Percentiles rank a stretch among this genome's conserved stretches.
phyloP scores from a whole-genome alignment of 768 basidiomycete genomes.

The Epithele typhae region DNA sequence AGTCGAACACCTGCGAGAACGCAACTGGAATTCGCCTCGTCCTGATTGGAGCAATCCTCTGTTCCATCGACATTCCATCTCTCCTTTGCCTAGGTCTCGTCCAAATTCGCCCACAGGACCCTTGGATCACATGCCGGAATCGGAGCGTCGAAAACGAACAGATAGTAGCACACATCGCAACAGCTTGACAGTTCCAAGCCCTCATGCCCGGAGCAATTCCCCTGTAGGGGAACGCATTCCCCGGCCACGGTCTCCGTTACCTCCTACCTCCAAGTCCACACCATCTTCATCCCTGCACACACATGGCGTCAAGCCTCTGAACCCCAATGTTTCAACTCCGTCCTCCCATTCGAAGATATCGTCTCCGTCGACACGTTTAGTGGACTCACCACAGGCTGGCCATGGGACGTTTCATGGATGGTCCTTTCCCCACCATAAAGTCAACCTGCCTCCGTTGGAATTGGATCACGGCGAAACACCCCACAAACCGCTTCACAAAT shows the following conservation, averaged over 20 bases:
- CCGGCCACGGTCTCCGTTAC: slow-evolving; percentile 13
- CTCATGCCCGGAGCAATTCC: slow-evolving; percentile 1
- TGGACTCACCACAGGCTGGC: neutral
- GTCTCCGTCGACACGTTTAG: too few species aligned
- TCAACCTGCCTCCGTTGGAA: slow-evolving; percentile 37
- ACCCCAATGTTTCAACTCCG: neutral
- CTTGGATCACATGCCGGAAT: neutral
- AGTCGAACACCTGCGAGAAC: slow-evolving; percentile 48
- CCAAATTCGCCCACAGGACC: slow-evolving; percentile 13
- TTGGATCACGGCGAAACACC: slow-evolving; percentile 29
- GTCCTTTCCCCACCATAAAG: slow-evolving; percentile 32
- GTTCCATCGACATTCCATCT: slow-evolving; percentile 13
- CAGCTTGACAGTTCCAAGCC: neutral
- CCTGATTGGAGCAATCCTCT: slow-evolving; percentile 42
- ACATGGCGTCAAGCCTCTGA: slow-evolving; percentile 3
- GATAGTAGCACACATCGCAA: slow-evolving; percentile 5
- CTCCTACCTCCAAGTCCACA: slow-evolving; percentile 3
- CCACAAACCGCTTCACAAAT: slow-evolving; percentile 16
- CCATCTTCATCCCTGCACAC: slow-evolving; percentile 1
- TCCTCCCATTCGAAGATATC: neutral
- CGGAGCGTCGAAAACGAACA: slow-evolving; percentile 3
- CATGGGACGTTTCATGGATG: slow-evolving; percentile 29
- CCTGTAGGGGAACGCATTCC: slow-evolving; percentile 1
- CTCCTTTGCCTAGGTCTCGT: slow-evolving; percentile 10
- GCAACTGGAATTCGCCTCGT: slow-evolving; percentile 69